A percentile compares a stretch with the other conserved stretches of the same genome.
phyloP scores from a whole-genome alignment of 495 filamentous ascomycete species.

The Penicillium subrubescens region DNA sequence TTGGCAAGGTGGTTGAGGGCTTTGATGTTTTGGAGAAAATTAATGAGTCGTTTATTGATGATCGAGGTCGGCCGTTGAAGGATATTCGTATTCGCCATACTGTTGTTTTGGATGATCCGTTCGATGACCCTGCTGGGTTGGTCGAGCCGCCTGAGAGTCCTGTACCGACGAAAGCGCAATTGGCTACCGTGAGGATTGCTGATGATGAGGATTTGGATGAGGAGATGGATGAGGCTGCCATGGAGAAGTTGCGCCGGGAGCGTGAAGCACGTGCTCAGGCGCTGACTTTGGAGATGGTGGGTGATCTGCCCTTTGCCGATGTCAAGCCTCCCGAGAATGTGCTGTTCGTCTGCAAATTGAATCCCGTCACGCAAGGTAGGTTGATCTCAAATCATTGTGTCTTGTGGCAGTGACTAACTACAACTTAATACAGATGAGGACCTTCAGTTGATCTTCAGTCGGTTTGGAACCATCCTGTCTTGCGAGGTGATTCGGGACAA shows the following conservation, averaged over 20 bases:
- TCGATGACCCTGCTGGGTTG: conserved; percentile 73
- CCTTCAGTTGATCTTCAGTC: conserved; percentile 91
- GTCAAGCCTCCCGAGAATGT: conserved; percentile 98
- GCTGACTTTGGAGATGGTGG: conserved; percentile 95
- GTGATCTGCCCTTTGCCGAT: conserved; percentile 95
- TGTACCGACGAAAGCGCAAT: conserved; percentile 78
- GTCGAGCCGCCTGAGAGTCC: conserved; percentile 77
- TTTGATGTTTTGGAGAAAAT: conserved; percentile 93
- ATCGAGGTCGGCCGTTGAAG: conserved; percentile 77
- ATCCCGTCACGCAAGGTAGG: conserved; percentile 85
- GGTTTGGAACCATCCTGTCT: conserved; percentile 91
- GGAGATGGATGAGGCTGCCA: conserved; percentile 73
- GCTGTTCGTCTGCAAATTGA: conserved; percentile 97
- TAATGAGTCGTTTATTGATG: conserved; percentile 84
- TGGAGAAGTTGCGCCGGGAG: conserved; percentile 81
- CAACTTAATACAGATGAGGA: conserved; percentile 71
- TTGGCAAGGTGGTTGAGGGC: conserved; percentile 91
- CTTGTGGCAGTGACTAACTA: conserved; percentile 6
- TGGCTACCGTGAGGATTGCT: conserved; percentile 89
- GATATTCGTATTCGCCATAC: conserved; percentile 95
- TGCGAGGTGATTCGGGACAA: conserved; percentile 97
- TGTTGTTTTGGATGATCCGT: conserved; percentile 86
- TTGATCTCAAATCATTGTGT: background rate
- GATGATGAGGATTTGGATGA: conserved; percentile 82
- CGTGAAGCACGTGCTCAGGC: conserved; percentile 93